Evolutionary conservation across 1,139 yeast species (phyloP).

Genomic region (Blastobotrys niveus): DNA sequence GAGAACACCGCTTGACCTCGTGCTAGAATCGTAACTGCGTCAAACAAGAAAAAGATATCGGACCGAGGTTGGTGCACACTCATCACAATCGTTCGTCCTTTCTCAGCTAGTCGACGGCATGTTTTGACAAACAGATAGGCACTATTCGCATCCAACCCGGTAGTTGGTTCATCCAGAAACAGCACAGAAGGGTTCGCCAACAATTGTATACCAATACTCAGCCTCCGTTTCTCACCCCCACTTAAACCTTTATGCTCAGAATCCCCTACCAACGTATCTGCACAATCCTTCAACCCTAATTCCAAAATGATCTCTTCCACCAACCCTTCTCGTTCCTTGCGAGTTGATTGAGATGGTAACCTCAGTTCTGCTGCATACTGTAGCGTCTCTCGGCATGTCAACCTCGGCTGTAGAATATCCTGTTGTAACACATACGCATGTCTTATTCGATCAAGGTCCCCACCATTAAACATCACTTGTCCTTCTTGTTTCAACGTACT

Average conservation of each 20-base stretch:
- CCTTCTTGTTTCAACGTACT: slow-evolving; percentile 30
- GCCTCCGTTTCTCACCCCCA: slow-evolving; percentile 80
- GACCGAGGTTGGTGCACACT: slow-evolving; percentile 84
- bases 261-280: slow-evolving; percentile 51
- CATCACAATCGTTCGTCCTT: slow-evolving; percentile 67
- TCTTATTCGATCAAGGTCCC: slow-evolving; percentile 33
- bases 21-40: slow-evolving; percentile 64
- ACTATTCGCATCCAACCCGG: slow-evolving; percentile 78
- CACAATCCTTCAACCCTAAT: slow-evolving; percentile 57
- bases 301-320: slow-evolving; percentile 57
- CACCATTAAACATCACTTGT: slow-evolving; percentile 34
- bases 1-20: slow-evolving; percentile 56
- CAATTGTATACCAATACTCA: slow-evolving; percentile 73
- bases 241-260: slow-evolving; percentile 52
- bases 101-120: slow-evolving; percentile 49
- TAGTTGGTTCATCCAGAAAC: slow-evolving; percentile 84
- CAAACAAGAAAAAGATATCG: slow-evolving; percentile 65
- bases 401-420: slow-evolving; percentile 63
- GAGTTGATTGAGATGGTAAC: slow-evolving; percentile 41
- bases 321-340: slow-evolving; percentile 41
- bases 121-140: slow-evolving; percentile 63
- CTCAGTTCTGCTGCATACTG: slow-evolving; percentile 66
- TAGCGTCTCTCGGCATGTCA: slow-evolving; percentile 68
- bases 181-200: slow-evolving; percentile 69
- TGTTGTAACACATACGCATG: slow-evolving; percentile 75